Evolutionary conservation across 805 yeast genomes (phyloP).

Genomic region (Cyberlindnera euphorbiae): DNA sequence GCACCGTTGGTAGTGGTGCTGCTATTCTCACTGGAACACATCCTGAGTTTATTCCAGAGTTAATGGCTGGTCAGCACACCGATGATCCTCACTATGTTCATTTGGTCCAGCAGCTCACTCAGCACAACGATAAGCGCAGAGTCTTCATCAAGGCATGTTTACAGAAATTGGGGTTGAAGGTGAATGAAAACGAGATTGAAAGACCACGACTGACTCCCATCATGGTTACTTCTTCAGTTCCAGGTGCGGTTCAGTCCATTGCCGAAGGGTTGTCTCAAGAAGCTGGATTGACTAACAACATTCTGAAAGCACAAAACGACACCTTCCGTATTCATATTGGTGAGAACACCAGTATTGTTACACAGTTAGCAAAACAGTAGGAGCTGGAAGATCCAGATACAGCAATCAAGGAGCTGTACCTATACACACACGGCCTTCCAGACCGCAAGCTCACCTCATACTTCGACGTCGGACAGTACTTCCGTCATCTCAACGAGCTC

Average conservation of each 20-base stretch:
- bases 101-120: conserved; percentile 37
- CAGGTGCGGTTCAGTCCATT: conserved; percentile 28
- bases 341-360: conserved; percentile 23
- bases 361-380: conserved; percentile 26
- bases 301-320: conserved; percentile 51
- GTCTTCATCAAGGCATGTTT: conserved; percentile 55
- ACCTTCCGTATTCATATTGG: conserved; percentile 46
- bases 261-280: conserved; percentile 28
- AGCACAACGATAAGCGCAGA: conserved; percentile 44
- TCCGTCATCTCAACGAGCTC: conserved; percentile 33
- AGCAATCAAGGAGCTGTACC: conserved; percentile 51
- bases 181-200: conserved; percentile 45
- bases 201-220: conserved; percentile 71
- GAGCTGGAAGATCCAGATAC: conserved; percentile 51
- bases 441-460: conserved; percentile 57
- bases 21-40: conserved; percentile 83
- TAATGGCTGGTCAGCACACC: conserved; percentile 36
- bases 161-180: conserved; percentile 58
- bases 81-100: conserved; percentile 27
- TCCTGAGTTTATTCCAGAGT: conserved; percentile 73
- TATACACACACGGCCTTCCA: conserved; percentile 44
- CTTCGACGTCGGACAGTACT: conserved; percentile 62
- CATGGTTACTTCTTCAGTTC: conserved; percentile 41
- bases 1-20: conserved; percentile 67
- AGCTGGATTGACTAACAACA: conserved; percentile 32